Base-by-base conservation (phyloP, 768 basidiomycete species). In the Russula abietina region DNA sequence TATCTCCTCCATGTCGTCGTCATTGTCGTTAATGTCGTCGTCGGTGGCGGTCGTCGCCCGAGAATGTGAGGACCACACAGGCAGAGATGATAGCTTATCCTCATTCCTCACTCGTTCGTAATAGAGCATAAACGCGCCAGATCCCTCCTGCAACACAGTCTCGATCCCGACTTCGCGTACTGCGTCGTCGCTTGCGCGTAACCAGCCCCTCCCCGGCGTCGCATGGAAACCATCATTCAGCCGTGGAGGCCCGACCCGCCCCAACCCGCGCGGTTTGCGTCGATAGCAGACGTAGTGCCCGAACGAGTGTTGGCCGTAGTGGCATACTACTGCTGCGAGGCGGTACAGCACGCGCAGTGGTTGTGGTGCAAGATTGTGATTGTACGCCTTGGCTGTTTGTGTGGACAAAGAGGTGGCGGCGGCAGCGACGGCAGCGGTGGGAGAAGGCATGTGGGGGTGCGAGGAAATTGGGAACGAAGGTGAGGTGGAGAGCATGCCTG, bases 241-340 rank as follows among this genome's bases (percentile, higher is more conserved):
- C 66, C 72, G 73, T 61, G 78, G 75, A 36, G 78, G 73, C 28
- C 70, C 69, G 67, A 74, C 74, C 62, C 79, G 81, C 62, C 73
- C 75, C 14, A 72, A 59, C 1, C 76, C 76, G 26, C 80, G 79
- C 0, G 94, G 94, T 73, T 88, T 91, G 52, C 95, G 80, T 17
- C 97, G 82, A 71, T 86, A 96, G 68, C 90, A 93, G 67, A 98
- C 83, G 71, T 96, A 99, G 71, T 99, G 96, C 6, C 96, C 96
- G 71, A 90, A 95, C 4, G 88, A 88, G 70, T 97, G 94, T 58
- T 87, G 84, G 16, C 96, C 96, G 71, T 87, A 96, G 73, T 98
- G 96, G 68, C 93, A 93, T 17, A 98, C 93, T 33, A 91, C 85
- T 11, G 91, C 86, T 2, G 85, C 75, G 39, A 98, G 82, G 51